phyloP scores from a whole-genome alignment of 2,329 filamentous ascomycete species.

The Epichloe bromicola region DNA sequence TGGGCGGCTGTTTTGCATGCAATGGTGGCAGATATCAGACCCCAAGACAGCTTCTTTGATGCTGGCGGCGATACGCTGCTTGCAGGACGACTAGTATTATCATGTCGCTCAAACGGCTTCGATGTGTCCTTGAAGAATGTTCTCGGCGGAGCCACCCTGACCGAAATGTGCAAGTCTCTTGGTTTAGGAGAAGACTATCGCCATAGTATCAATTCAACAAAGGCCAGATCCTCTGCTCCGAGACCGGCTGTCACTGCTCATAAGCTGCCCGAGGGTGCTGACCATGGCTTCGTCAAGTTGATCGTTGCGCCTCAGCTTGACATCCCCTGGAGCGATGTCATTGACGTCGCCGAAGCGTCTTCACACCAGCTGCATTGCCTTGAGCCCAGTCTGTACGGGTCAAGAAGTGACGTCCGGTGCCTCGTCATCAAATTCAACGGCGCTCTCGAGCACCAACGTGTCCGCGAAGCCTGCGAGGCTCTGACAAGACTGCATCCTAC shows the following conservation, averaged over 20 bases:
- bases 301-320: slow-evolving; percentile 30
- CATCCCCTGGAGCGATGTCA: slow-evolving; percentile 27
- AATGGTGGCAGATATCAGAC: slow-evolving; percentile 26
- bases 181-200: slow-evolving; percentile 6
- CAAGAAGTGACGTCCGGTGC: slow-evolving; percentile 32
- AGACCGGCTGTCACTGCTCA: slow-evolving; percentile 4
- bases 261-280: slow-evolving; percentile 5
- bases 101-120: slow-evolving; percentile 30
- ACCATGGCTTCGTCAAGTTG: slow-evolving; percentile 26
- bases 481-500: slow-evolving; percentile 34
- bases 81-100: slow-evolving; percentile 29
- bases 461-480: slow-evolving; percentile 33
- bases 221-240: slow-evolving; percentile 1
- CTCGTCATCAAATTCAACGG: slow-evolving; percentile 36
- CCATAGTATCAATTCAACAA: neutral
- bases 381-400: slow-evolving; percentile 32
- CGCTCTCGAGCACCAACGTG: slow-evolving; percentile 25
- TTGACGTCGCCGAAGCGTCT: slow-evolving; percentile 35
- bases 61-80: slow-evolving; percentile 33
- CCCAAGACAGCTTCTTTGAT: slow-evolving; percentile 31
- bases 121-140: slow-evolving; percentile 29
- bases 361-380: slow-evolving; percentile 34
- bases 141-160: slow-evolving; percentile 27
- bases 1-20: slow-evolving; percentile 32
- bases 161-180: slow-evolving; percentile 30